These are phyloP conservation scores for Symbiotaphrina buchneri DNA, from an alignment of 495 filamentous ascomycete species.

Conservation along the genomic window DNA sequence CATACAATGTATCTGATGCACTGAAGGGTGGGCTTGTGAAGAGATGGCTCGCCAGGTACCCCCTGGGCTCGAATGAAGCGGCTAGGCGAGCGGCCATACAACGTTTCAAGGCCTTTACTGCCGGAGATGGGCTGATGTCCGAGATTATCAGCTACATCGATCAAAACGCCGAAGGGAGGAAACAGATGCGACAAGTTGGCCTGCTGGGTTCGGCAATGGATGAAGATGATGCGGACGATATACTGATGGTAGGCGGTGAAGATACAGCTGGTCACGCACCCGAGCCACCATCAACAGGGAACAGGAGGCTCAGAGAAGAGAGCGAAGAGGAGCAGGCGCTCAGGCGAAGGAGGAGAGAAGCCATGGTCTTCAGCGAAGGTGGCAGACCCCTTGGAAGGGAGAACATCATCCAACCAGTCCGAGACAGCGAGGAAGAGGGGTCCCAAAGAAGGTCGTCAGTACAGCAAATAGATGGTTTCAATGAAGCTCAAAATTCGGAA, in stretches of 20 bases:
- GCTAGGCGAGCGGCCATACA: conserved; percentile 10
- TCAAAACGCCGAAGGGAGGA: conserved; percentile 1
- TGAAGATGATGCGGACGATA: conserved; percentile 1
- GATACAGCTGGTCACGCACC: not conserved
- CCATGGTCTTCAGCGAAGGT: conserved; percentile 29
- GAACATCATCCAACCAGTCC: conserved; percentile 26
- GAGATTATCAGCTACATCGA: conserved; percentile 5
- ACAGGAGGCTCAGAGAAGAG: conserved; percentile 17
- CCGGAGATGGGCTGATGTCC: conserved; percentile 2
- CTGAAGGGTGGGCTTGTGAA: conserved; percentile 26
- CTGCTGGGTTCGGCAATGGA: conserved; percentile 2
- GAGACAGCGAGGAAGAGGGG: too few species aligned
- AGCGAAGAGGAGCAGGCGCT: conserved; percentile 25
- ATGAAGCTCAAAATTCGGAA: too few species aligned
- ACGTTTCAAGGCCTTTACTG: conserved; percentile 2
- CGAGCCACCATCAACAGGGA: too few species aligned
- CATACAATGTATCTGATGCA: conserved; percentile 18
- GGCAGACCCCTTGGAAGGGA: conserved; percentile 22
- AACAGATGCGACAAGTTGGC: conserved; percentile 3
- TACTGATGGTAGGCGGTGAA: not conserved
- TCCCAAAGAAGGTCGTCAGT: too few species aligned
- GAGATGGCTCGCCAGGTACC: conserved; percentile 30
- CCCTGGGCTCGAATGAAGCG: conserved; percentile 22
- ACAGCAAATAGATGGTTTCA: too few species aligned
- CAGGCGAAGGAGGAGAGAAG: conserved; percentile 25